A percentile compares a stretch with the other conserved stretches of the same genome.
These are phyloP conservation scores for Albatrellus ellisii DNA, from an alignment of 768 basidiomycete species.

Conservation along the genomic window DNA sequence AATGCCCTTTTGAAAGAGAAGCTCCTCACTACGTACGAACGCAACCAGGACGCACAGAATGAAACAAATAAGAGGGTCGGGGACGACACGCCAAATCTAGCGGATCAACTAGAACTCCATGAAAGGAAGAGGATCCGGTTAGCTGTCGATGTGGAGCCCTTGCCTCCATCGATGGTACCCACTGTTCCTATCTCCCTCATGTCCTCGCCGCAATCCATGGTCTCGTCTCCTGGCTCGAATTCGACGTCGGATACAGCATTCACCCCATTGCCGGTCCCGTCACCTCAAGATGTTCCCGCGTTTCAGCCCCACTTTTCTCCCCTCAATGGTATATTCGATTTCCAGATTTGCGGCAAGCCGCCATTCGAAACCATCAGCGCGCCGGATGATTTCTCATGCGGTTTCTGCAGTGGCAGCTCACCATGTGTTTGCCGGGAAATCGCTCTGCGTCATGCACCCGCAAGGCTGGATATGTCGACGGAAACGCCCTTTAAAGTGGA, in stretches of 20 bases:
- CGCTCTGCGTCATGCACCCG: constrained; percentile 31
- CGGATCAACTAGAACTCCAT: constrained; percentile 13
- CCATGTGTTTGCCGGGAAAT: constrained; percentile 73
- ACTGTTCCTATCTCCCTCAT: constrained; percentile 19
- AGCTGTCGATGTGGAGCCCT: constrained; percentile 15
- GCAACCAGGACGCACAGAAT: constrained; percentile 13
- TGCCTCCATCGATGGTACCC: constrained; percentile 17
- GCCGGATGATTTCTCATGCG: constrained; percentile 47
- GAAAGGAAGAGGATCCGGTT: constrained; percentile 27
- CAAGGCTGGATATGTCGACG: constrained; percentile 12
- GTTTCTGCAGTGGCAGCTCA: constrained; percentile 57
- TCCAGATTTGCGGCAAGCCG: constrained; percentile 23
- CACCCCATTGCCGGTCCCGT: constrained; percentile 19
- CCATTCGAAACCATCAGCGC: constrained; percentile 15
- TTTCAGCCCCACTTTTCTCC: constrained; percentile 19
- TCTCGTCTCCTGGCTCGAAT: constrained; percentile 36
- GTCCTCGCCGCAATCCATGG: constrained; percentile 29
- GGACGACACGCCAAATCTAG: constrained; percentile 28
- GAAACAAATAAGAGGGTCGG: constrained; percentile 45
- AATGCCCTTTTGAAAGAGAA: constrained; percentile 42
- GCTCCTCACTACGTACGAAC: constrained; percentile 20
- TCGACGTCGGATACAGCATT: constrained; percentile 17
- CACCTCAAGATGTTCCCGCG: constrained; percentile 18
- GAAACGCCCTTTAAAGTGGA: constrained; percentile 17
- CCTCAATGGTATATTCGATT: constrained; percentile 23